phyloP scores from a whole-genome alignment of 768 basidiomycete species.

The Cystofilobasidium macerans region DNA sequence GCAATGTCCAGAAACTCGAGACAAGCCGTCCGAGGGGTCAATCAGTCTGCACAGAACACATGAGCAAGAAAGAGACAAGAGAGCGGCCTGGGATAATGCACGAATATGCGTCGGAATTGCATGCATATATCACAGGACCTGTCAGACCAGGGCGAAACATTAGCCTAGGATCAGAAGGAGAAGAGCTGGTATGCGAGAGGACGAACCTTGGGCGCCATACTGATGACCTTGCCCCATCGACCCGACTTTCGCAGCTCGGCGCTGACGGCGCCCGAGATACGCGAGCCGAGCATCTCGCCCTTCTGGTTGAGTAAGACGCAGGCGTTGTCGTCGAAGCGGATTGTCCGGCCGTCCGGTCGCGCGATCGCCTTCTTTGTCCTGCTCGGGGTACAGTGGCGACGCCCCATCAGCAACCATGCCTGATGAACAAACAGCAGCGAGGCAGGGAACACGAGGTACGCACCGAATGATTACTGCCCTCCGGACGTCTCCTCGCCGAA shows the following conservation, averaged over 20 bases:
- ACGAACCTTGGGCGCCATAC: conserved; percentile 23
- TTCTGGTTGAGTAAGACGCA: conserved; percentile 26
- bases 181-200: not conserved
- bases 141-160: too few relatives aligned
- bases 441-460: not conserved
- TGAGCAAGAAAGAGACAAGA: too few relatives aligned
- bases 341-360: conserved; percentile 24
- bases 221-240: conserved; percentile 24
- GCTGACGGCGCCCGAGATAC: conserved; percentile 17
- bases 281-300: conserved; percentile 25
- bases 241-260: conserved; percentile 23
- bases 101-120: too few relatives aligned
- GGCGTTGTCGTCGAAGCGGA: conserved; percentile 27
- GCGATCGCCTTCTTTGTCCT: conserved; percentile 11
- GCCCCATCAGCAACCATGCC: not conserved
- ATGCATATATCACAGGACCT: too few relatives aligned
- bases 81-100: too few relatives aligned
- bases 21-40: too few relatives aligned
- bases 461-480: conserved; percentile 23
- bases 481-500: conserved; percentile 22
- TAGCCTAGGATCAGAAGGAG: not conserved
- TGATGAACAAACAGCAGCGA: not conserved
- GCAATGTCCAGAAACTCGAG: too few relatives aligned
- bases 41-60: too few relatives aligned
- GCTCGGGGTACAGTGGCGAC: not conserved